Percentiles rank a stretch among this genome's conserved stretches.
These are phyloP conservation scores for Jackrogersella minutella DNA, from an alignment of 495 filamentous ascomycete species.

Conservation along the genomic window DNA sequence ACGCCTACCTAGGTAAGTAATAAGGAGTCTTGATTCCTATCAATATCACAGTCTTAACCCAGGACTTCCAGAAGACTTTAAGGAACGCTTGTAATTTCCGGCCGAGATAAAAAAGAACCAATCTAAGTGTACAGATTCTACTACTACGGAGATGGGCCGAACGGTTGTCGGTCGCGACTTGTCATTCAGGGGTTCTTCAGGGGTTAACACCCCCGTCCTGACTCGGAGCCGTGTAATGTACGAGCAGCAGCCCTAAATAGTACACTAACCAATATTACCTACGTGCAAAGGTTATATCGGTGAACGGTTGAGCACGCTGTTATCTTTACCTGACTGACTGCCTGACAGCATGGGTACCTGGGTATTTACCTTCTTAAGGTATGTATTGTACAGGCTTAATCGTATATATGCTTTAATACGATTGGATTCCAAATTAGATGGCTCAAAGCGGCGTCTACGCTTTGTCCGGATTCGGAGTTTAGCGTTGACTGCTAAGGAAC, in stretches of 20 bases:
- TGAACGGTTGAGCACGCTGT: neutral
- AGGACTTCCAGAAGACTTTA: constrained; percentile 34
- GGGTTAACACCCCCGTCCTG: constrained; percentile 10
- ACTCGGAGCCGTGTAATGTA: neutral
- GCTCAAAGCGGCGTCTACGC: constrained; percentile 25
- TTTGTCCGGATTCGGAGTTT: constrained; percentile 27
- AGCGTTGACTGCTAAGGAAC: neutral
- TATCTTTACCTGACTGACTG: neutral
- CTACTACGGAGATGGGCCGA: constrained; percentile 17
- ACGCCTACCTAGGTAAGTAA: too few species aligned
- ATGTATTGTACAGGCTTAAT: neutral
- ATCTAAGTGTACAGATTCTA: constrained; percentile 32
- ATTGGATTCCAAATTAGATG: constrained; percentile 22
- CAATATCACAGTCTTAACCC: constrained; percentile 5
- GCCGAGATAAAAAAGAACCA: constrained; percentile 21
- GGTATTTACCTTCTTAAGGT: too few species aligned
- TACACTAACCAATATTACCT: neutral
- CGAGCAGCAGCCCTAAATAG: constrained; percentile 20
- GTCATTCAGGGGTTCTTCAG: constrained; percentile 10
- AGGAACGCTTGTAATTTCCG: constrained; percentile 32
- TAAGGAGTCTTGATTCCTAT: constrained; percentile 6
- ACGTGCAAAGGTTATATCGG: too few species aligned
- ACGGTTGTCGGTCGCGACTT: constrained; percentile 23
- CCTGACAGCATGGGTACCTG: neutral
- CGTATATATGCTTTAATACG: constrained; percentile 4